Conservation (phyloP, 2,329 filamentous ascomycete species). For the Colletotrichum neosansevieriae region DNA sequence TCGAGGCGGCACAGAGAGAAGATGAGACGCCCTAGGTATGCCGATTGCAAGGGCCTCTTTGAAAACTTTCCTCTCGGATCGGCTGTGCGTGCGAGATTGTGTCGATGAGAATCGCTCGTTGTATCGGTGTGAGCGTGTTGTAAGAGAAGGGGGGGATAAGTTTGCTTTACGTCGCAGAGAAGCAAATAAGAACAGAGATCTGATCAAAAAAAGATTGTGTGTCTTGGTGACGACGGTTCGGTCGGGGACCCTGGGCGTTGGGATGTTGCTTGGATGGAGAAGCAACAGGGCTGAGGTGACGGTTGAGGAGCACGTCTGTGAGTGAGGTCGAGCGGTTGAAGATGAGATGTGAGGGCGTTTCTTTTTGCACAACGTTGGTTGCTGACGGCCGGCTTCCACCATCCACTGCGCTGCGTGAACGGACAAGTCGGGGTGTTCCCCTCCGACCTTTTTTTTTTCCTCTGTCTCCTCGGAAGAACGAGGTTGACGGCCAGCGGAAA, state of each 20-base stretch:
- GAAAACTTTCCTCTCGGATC: slow-evolving; percentile 12
- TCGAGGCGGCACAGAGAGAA: slow-evolving; percentile 33
- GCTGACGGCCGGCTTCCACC: slow-evolving; percentile 15
- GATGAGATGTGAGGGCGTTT: slow-evolving; percentile 40
- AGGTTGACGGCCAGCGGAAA: slow-evolving; percentile 3
- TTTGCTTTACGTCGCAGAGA: slow-evolving; percentile 33
- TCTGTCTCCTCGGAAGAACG: neutral
- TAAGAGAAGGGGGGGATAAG: slow-evolving; percentile 6
- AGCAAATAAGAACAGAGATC: slow-evolving; percentile 35
- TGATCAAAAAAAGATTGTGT: slow-evolving; percentile 23
- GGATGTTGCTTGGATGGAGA: slow-evolving; percentile 36
- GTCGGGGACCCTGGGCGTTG: slow-evolving; percentile 17
- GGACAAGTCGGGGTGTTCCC: slow-evolving; percentile 25
- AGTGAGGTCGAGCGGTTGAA: slow-evolving; percentile 39
- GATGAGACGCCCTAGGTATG: slow-evolving; percentile 26
- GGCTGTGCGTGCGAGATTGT: slow-evolving; percentile 6
- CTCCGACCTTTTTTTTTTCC: neutral
- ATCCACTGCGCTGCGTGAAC: slow-evolving; percentile 6
- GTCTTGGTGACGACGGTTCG: slow-evolving; percentile 9
- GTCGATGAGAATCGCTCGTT: slow-evolving; percentile 13
- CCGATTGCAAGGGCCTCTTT: slow-evolving; percentile 33
- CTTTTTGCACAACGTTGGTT: slow-evolving; percentile 39
- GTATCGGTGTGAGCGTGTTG: neutral
- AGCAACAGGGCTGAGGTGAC: slow-evolving; percentile 37
- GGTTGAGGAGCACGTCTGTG: slow-evolving; percentile 35